Evolutionary conservation across 768 basidiomycete species (phyloP).

Genomic region (Sistotremastrum suecicum): DNA sequence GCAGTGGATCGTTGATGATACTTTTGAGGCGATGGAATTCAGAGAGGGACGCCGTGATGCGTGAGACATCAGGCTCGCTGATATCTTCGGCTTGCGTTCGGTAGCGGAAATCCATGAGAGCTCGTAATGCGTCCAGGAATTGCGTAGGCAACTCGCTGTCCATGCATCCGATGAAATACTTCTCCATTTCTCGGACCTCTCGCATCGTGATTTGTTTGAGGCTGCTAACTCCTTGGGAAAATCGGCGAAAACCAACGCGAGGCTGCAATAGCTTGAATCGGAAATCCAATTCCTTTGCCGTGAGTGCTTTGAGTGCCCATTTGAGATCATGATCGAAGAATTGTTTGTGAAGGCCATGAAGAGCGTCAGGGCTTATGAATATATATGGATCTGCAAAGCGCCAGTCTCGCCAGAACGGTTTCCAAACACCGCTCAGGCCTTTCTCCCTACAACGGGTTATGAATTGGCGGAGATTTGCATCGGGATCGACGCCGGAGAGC

Average conservation of each 20-base stretch:
- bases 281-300: constrained; percentile 21
- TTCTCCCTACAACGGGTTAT: background rate
- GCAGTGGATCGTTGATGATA: constrained; percentile 12
- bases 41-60: no score
- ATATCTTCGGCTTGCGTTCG: constrained; percentile 19
- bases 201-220: constrained; percentile 29
- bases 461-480: no score
- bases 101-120: constrained; percentile 25
- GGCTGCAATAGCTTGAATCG: constrained; percentile 22
- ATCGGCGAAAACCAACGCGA: constrained; percentile 22
- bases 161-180: constrained; percentile 21
- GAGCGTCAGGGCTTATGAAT: constrained; percentile 22
- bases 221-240: constrained; percentile 22
- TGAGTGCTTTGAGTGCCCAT: constrained; percentile 23
- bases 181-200: constrained; percentile 24
- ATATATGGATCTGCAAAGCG: constrained; percentile 16
- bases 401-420: constrained; percentile 26
- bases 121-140: constrained; percentile 20
- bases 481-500: no score
- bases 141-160: constrained; percentile 16
- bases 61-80: background rate
- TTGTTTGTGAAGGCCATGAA: constrained; percentile 24
- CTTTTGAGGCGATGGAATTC: background rate
- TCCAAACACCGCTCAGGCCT: constrained; percentile 1
- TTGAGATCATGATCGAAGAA: constrained; percentile 26